These are phyloP conservation scores for Straminergon stramineum DNA, from an alignment of 225 moss, liverwort and hornwort genomes.

Conservation along the genomic window DNA sequence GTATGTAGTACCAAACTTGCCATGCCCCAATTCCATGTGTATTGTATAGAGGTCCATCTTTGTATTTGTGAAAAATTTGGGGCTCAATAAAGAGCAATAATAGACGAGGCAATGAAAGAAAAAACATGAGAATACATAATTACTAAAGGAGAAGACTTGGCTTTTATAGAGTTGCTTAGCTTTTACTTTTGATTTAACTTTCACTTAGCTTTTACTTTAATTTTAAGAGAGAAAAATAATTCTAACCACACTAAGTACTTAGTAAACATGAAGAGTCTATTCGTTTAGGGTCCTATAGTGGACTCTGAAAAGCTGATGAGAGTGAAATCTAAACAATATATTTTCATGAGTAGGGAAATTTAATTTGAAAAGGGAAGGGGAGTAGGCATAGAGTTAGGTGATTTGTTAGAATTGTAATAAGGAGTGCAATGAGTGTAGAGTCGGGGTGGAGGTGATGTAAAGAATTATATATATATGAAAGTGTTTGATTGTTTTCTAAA, in stretches of 20 bases:
- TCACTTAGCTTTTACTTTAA: background rate
- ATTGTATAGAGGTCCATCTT: background rate
- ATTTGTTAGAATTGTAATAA: background rate
- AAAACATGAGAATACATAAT: background rate
- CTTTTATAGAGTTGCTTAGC: background rate
- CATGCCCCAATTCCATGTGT: no score
- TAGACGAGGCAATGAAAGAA: background rate
- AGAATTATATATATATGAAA: background rate
- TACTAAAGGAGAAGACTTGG: background rate
- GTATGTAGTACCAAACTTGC: background rate
- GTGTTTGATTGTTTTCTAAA: background rate
- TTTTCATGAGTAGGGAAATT: rapidly evolving
- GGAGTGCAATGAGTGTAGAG: rapidly evolving
- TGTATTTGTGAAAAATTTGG: background rate
- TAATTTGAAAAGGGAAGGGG: rapidly evolving
- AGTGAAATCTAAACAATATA: background rate
- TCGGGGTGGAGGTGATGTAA: rapidly evolving
- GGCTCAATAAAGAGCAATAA: background rate
- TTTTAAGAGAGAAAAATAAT: background rate
- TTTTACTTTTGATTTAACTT: background rate
- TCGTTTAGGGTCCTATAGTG: rapidly evolving
- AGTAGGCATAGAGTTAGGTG: background rate
- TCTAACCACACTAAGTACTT: background rate
- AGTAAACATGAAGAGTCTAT: rapidly evolving
- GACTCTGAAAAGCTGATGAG: rapidly evolving